A percentile compares a stretch with the other conserved stretches of the same genome.
Evolutionary conservation across 23 red algal species (phyloP).

Genomic region (Rhodosorus marinus): DNA sequence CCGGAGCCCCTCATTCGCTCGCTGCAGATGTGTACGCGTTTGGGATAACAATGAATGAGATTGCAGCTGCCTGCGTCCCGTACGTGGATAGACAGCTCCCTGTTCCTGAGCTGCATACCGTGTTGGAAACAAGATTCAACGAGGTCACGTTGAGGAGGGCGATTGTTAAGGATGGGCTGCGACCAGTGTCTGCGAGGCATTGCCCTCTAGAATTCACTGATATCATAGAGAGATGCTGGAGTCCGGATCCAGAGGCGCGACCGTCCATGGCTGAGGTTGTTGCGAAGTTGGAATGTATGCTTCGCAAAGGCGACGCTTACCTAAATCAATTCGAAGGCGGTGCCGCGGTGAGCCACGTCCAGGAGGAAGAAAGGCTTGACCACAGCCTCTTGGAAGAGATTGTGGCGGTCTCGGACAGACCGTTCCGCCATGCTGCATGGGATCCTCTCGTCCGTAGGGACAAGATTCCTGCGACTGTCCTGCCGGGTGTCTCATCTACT

Average conservation of each 20-base stretch:
- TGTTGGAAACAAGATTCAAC: conserved; percentile 97
- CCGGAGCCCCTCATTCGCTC: conserved; percentile 24
- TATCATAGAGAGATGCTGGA: conserved; percentile 56
- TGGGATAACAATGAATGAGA: conserved; percentile 76
- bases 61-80: conserved; percentile 54
- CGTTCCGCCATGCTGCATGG: background rate
- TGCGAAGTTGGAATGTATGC: conserved; percentile 1
- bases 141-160: conserved; percentile 52
- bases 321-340: conserved; percentile 16
- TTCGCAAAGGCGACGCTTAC: conserved; percentile 11
- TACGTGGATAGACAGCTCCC: conserved; percentile 79
- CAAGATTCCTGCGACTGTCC: background rate
- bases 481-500: conserved; percentile 31
- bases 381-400: too few species aligned
- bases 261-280: conserved; percentile 33
- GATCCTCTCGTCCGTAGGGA: background rate
- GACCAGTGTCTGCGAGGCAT: conserved; percentile 38
- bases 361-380: too few species aligned
- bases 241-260: conserved; percentile 34
- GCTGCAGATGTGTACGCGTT: conserved; percentile 83
- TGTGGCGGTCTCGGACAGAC: background rate
- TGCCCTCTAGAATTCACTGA: conserved; percentile 31
- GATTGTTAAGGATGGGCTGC: conserved; percentile 62
- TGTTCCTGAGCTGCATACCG: conserved; percentile 78
- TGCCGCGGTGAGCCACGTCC: too few species aligned